Evolutionary conservation across 441 rosid genomes (phyloP).

Genomic region (Eutrema salsugineum): DNA sequence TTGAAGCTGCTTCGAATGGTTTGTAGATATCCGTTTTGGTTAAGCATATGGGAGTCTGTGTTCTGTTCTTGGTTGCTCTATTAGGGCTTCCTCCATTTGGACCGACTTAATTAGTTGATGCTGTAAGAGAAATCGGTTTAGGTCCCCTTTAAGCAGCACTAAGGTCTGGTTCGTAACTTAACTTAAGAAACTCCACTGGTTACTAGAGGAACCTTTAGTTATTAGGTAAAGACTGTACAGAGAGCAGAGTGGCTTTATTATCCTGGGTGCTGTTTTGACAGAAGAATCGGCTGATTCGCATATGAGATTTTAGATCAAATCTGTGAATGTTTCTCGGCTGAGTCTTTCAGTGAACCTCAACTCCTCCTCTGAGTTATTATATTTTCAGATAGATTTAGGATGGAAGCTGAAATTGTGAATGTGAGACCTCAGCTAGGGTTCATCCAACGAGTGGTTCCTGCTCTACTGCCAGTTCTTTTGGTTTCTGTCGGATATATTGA

Average conservation of each 20-base stretch:
- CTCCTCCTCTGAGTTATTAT: slow-evolving; percentile 9
- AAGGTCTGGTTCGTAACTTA: slow-evolving; percentile 3
- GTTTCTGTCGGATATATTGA: slow-evolving; percentile 85
- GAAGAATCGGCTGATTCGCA: slow-evolving; percentile 15
- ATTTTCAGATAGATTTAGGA: slow-evolving; percentile 34
- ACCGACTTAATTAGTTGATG: slow-evolving; percentile 21
- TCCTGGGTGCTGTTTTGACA: slow-evolving; percentile 2
- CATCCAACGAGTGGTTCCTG: slow-evolving; percentile 56
- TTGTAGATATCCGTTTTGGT: not conserved
- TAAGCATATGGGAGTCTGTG: slow-evolving; percentile 26
- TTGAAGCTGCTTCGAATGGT: slow-evolving; percentile 11
- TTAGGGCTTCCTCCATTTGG: slow-evolving; percentile 31
- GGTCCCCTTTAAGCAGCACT: slow-evolving; percentile 6
- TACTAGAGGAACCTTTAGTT: slow-evolving; percentile 15
- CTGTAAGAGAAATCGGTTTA: not conserved
- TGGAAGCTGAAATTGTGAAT: slow-evolving; percentile 62
- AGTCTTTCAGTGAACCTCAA: slow-evolving; percentile 5
- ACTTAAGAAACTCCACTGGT: slow-evolving; percentile 12
- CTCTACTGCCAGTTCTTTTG: slow-evolving; percentile 66
- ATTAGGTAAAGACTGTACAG: slow-evolving; percentile 17
- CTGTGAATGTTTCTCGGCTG: slow-evolving; percentile 35
- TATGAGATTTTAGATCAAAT: slow-evolving; percentile 12
- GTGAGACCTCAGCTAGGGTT: slow-evolving; percentile 39
- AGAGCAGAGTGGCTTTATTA: slow-evolving; percentile 13
- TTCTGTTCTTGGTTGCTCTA: slow-evolving; percentile 22